These are phyloP conservation scores for Curvularia verruculosa DNA, from an alignment of 2,329 filamentous ascomycete species.

Conservation along the genomic window DNA sequence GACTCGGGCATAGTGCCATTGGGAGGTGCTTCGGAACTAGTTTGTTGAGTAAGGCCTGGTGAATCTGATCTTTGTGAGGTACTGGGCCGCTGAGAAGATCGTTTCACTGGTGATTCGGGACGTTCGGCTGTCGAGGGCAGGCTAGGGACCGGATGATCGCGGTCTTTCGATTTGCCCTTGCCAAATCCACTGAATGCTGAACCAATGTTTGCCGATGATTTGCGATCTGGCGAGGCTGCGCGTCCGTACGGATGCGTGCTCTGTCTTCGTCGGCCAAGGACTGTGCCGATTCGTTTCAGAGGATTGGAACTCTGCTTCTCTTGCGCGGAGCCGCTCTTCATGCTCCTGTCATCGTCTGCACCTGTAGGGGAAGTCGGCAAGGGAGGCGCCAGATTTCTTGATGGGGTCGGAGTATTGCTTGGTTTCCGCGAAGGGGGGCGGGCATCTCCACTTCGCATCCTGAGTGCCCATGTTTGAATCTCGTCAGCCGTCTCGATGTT, in stretches of 20 bases:
- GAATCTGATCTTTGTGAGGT: constrained; percentile 43
- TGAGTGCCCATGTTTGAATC: constrained; percentile 73
- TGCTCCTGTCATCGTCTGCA: constrained; percentile 61
- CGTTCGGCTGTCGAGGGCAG: constrained; percentile 44
- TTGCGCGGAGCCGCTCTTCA: constrained; percentile 57
- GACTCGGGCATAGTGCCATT: constrained; percentile 43
- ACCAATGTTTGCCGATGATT: constrained; percentile 60
- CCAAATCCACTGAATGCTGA: constrained; percentile 66
- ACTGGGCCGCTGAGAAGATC: constrained; percentile 37
- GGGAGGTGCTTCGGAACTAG: constrained; percentile 33
- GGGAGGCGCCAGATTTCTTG: constrained; percentile 44
- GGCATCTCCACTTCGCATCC: constrained; percentile 50
- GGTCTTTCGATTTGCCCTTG: constrained; percentile 69
- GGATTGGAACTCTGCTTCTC: constrained; percentile 48
- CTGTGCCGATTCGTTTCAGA: constrained; percentile 51
- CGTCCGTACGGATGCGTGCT: constrained; percentile 50
- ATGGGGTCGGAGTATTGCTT: constrained; percentile 41
- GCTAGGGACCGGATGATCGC: constrained; percentile 50
- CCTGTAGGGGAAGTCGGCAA: constrained; percentile 41
- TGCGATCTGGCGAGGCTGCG: constrained; percentile 58
- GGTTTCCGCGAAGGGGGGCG: constrained; percentile 38
- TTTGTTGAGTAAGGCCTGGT: constrained; percentile 38
- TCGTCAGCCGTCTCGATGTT: constrained; percentile 88
- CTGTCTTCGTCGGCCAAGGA: constrained; percentile 47
- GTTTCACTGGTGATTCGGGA: constrained; percentile 43